These are phyloP conservation scores for Paramyrothecium sp. DNA, from an alignment of 2,329 filamentous ascomycete genomes.

Conservation along the genomic window DNA sequence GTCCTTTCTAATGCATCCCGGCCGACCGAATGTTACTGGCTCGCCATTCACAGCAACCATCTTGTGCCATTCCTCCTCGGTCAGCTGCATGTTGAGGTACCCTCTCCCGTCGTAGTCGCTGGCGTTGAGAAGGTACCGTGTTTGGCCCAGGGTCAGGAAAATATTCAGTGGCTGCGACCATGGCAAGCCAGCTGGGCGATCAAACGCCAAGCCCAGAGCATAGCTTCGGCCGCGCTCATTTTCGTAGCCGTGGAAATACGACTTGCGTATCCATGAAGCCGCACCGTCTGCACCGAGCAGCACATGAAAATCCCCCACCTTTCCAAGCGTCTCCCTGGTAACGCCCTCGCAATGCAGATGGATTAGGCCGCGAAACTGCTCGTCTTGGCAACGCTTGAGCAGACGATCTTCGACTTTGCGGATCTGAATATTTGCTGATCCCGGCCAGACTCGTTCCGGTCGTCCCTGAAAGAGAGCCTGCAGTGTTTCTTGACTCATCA, in stretches of 20 bases:
- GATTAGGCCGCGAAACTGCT: constrained; percentile 26
- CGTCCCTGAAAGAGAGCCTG: constrained; percentile 28
- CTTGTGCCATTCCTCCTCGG: constrained; percentile 31
- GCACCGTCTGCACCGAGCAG: constrained; percentile 33
- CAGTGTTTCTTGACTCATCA: constrained; percentile 23
- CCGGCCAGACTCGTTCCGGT: constrained; percentile 33
- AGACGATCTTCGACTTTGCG: constrained; percentile 35
- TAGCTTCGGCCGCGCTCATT: constrained; percentile 31
- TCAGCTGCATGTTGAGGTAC: constrained; percentile 35
- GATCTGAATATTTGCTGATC: constrained; percentile 34
- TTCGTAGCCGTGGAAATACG: constrained; percentile 31
- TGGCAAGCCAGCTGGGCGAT: constrained; percentile 28
- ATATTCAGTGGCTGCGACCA: constrained; percentile 33
- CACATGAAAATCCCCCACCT: constrained; percentile 32
- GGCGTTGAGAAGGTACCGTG: constrained; percentile 32
- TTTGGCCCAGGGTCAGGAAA: constrained; percentile 34
- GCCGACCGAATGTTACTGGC: constrained; percentile 29
- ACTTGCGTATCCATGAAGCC: constrained; percentile 30
- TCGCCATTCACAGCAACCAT: constrained; percentile 28
- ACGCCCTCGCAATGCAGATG: constrained; percentile 29
- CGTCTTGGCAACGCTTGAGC: constrained; percentile 29
- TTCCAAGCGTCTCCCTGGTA: constrained; percentile 23
- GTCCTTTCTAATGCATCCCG: constrained; percentile 26
- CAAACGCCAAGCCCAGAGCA: constrained; percentile 31
- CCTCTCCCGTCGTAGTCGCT: constrained; percentile 29